These are phyloP conservation scores for Fagopyrum esculentum DNA, from an alignment of 148 eudicot species.

Conservation along the genomic window DNA sequence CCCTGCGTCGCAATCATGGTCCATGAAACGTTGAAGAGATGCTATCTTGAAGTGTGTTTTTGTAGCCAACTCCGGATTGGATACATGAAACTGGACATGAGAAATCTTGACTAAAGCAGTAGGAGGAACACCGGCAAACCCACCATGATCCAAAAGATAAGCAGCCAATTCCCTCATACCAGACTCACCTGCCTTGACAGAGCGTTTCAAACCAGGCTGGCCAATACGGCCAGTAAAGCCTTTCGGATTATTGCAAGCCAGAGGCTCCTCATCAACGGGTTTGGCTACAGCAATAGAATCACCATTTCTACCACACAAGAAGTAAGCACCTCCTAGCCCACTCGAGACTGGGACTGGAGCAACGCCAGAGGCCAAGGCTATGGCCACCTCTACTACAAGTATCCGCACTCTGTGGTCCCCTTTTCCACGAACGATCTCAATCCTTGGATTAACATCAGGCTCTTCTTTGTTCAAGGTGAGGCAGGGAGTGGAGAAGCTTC, in stretches of 20 bases:
- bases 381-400: slow-evolving; percentile 75
- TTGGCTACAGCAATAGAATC: slow-evolving; percentile 67
- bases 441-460: slow-evolving; percentile 36
- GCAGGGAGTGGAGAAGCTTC: slow-evolving; percentile 90
- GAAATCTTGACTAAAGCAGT: slow-evolving; percentile 81
- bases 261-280: slow-evolving; percentile 79
- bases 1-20: slow-evolving; percentile 78
- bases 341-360: slow-evolving; percentile 42
- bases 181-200: slow-evolving; percentile 72
- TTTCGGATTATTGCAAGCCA: slow-evolving; percentile 70
- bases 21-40: slow-evolving; percentile 69
- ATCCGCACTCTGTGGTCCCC: slow-evolving; percentile 52
- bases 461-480: slow-evolving; percentile 51
- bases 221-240: slow-evolving; percentile 70
- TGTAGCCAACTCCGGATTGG: slow-evolving; percentile 24
- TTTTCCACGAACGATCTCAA: slow-evolving; percentile 64
- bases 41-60: slow-evolving; percentile 49
- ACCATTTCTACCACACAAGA: slow-evolving; percentile 35
- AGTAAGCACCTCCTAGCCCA: slow-evolving; percentile 88
- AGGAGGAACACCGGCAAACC: slow-evolving; percentile 86
- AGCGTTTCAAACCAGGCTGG: slow-evolving; percentile 68
- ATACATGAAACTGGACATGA: slow-evolving; percentile 40
- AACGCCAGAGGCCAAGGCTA: slow-evolving; percentile 66
- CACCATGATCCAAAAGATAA: slow-evolving; percentile 82
- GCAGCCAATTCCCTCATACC: slow-evolving; percentile 86